Conservation (phyloP, 176 grass and related monocot genomes). For the Miscanthus lutarioriparius region DNA sequence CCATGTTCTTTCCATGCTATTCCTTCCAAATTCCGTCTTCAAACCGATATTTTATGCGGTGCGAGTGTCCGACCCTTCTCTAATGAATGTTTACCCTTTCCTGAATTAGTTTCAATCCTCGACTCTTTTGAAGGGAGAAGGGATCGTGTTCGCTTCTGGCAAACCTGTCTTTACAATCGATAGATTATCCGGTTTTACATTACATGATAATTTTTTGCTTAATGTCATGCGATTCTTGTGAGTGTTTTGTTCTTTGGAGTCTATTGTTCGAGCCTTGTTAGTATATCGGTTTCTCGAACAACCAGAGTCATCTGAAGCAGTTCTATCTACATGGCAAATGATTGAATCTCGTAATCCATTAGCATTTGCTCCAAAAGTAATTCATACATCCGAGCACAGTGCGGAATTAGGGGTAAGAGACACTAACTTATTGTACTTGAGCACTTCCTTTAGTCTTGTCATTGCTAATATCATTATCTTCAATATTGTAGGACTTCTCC, state of each 20-base stretch:
- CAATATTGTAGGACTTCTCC: slow-evolving; percentile 58
- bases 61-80: not conserved
- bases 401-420: slow-evolving; percentile 71
- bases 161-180: not conserved
- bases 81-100: not conserved
- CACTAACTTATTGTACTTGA: slow-evolving; percentile 5
- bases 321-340: slow-evolving; percentile 82
- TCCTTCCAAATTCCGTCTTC: slow-evolving; percentile 4
- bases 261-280: slow-evolving; percentile 95
- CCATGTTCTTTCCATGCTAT: slow-evolving; percentile 17
- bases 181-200: slow-evolving; percentile 12
- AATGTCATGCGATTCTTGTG: slow-evolving; percentile 73
- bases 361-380: slow-evolving; percentile 99
- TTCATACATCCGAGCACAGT: slow-evolving; percentile 62
- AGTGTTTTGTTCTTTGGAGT: slow-evolving; percentile 98
- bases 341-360: slow-evolving; percentile 98
- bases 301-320: slow-evolving; percentile 67
- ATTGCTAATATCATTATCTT: slow-evolving; percentile 33
- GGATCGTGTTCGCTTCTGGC: not conserved
- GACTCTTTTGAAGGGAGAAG: slow-evolving; percentile 7
- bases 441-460: slow-evolving; percentile 22
- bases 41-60: slow-evolving; percentile 12
- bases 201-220: not conserved
- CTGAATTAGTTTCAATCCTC: not conserved
- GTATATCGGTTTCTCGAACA: slow-evolving; percentile 89